Evolutionary conservation across 2,329 filamentous ascomycete species (phyloP), one percentile per base, ranked within the genome.

Genomic region (Penicillium sp.): DNA sequence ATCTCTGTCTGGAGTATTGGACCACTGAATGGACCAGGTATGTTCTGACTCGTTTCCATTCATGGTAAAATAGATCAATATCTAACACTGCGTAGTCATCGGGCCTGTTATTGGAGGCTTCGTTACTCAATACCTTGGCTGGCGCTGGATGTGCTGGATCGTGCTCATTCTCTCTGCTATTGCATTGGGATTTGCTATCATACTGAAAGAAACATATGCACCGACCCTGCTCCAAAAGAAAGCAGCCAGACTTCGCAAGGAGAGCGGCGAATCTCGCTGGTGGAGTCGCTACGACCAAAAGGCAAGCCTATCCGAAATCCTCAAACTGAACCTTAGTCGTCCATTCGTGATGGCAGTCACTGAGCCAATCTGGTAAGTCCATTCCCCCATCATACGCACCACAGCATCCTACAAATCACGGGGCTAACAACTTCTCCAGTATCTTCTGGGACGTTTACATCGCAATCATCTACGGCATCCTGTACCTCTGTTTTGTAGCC

Each of bases 401-500:
- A 23, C 42, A 7, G 26, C 10, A 14, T 18, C 11, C 2, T 14
- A 32, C 16, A 29, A 11, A 23, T 9, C 13, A 36, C 14, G n/a
- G 18, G 40, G 9, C 43, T 57, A 47, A 58, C 56, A 43, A 16
- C n/a, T 19, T 51, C 13, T 46, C 18, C 53, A 88, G 86, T 76
- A 88, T 92, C 29, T 86, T 85, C 68, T 93, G 85, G 85, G 83
- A 88, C 65, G 70, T 85, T 32, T 88, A 88, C 61, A 83, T 88
- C 59, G 83, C 89, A 0, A 77, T 96, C 36, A 84, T 96, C 34
- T 96, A 96, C 70, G 89, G 86, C 16, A 91, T 96, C 38, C 78
- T 97, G 1, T 94, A 94, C 67, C 84, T 96, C 30, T 95, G 90
- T 73, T 96, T 96, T 75, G 87, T 95, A 14, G 90, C 90, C 11